phyloP scores from a whole-genome alignment of 1,139 yeast genomes.

The Hyphopichia khmerensis region DNA sequence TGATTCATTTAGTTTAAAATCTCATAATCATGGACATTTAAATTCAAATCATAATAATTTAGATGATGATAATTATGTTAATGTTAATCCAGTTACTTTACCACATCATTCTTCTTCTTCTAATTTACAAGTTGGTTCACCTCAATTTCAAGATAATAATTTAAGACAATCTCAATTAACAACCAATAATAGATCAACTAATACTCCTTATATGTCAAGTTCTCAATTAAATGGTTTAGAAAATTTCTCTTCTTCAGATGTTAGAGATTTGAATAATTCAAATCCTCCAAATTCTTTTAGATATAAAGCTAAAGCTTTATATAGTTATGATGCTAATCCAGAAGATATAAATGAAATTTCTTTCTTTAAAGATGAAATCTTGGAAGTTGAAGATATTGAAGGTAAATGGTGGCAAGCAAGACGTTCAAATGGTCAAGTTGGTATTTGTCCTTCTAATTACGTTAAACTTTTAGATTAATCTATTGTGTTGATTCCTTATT shows the following conservation, averaged over 20 bases:
- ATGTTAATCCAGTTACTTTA: slow-evolving; percentile 15
- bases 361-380: slow-evolving; percentile 83
- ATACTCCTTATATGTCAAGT: slow-evolving; percentile 50
- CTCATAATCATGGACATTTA: slow-evolving; percentile 25
- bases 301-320: slow-evolving; percentile 82
- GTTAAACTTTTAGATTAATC: slow-evolving; percentile 60
- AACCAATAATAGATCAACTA: slow-evolving; percentile 23
- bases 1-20: slow-evolving; percentile 62
- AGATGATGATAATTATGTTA: slow-evolving; percentile 26
- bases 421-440: slow-evolving; percentile 85
- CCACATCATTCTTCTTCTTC: slow-evolving; percentile 16
- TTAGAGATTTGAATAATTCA: slow-evolving; percentile 33
- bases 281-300: slow-evolving; percentile 48
- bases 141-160: slow-evolving; percentile 34
- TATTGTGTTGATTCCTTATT: neutral
- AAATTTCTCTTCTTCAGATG: slow-evolving; percentile 47
- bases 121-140: slow-evolving; percentile 6
- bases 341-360: slow-evolving; percentile 93
- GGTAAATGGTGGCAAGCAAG: slow-evolving; percentile 99
- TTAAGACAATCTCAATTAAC: slow-evolving; percentile 40
- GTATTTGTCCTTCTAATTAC: slow-evolving; percentile 95
- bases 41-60: slow-evolving; percentile 16
- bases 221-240: slow-evolving; percentile 60
- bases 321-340: slow-evolving; percentile 87
- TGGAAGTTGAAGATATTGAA: slow-evolving; percentile 88